Base-by-base conservation (phyloP, 306 rosid species). In the Ormosia semicastrata region DNA sequence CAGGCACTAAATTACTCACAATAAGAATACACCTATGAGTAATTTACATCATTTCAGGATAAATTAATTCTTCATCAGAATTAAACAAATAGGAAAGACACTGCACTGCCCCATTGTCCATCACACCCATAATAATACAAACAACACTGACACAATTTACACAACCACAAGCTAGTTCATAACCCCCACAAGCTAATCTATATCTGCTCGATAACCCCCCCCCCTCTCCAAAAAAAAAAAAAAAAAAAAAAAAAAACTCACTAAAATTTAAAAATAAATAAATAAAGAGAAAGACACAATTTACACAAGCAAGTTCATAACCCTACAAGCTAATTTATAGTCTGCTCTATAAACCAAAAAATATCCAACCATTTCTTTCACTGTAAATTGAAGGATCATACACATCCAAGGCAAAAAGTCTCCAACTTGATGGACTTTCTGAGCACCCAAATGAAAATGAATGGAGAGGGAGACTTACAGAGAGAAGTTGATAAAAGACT, bases 401-500 rank as follows among this genome's bases (percentile, higher is more conserved):
- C 47, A 10, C 37, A 5, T 8, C 36, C 12, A 69, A 24, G n/a
- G 46, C 12, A 39, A 17, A 41, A 66, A 40, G 52, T 24, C 7
- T 0, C 46, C 18, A 77, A 24, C n/a, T 64, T 58, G 66, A 65
- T 75, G 7, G 47, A 9, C 5, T 73, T 77, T 34, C 46, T n/a
- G 49, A 75, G 65, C 36, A 78, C 50, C 53, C 83, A 81, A 81
- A 74, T 56, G 77, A 62, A 77, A 43, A 69, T 4, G 34, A 78
- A 63, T 17, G 77, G 29, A 29, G 75, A 34, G 37, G 24, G 81
- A 81, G 56, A 80, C 66, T 82, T 78, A 86, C 82, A 71, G 43
- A 68, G 52, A 15, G 89, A 84, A 66, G 57, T 10, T 60, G 89
- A 67, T 6, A 66, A 74, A 64, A 82, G 63, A 72, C 69, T 30